phyloP scores from a whole-genome alignment of 352 stramenopile genomes.

The Phytopythium cucurbitacearum region DNA sequence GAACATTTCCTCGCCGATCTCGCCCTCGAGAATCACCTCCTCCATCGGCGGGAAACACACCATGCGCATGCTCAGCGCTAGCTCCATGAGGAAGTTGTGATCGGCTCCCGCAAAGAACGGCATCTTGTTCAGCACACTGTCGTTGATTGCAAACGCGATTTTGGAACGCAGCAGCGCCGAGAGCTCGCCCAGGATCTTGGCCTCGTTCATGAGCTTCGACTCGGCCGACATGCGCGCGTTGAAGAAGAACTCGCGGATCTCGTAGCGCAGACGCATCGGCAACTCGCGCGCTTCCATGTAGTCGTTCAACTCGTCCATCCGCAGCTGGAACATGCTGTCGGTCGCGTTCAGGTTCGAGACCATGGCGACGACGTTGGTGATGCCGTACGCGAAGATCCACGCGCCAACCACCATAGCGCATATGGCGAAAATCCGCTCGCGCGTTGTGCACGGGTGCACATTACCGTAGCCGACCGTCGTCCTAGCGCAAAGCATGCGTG shows the following conservation, averaged over 20 bases:
- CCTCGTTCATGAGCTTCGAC: conserved; percentile 65
- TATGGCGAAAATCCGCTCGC: conserved; percentile 68
- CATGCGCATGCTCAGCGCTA: conserved; percentile 80
- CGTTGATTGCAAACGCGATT: conserved; percentile 78
- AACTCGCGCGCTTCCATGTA: conserved; percentile 79
- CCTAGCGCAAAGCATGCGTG: conserved; percentile 10
- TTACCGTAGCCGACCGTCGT: conserved; percentile 78
- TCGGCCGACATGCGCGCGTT: conserved; percentile 71
- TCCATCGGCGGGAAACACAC: conserved; percentile 74
- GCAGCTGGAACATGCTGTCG: conserved; percentile 57
- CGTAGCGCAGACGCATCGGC: conserved; percentile 62
- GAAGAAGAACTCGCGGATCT: conserved; percentile 83
- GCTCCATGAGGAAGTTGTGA: conserved; percentile 81
- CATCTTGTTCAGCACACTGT: conserved; percentile 79
- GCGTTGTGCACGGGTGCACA: conserved; percentile 42
- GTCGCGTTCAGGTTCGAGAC: conserved; percentile 71
- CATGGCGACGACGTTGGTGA: conserved; percentile 67
- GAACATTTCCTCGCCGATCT: conserved; percentile 85
- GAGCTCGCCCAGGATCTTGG: conserved; percentile 64
- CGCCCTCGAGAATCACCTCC: conserved; percentile 75
- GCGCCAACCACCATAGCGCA: conserved; percentile 68
- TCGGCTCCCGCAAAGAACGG: conserved; percentile 74
- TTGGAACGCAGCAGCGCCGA: conserved; percentile 73
- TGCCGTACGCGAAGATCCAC: conserved; percentile 82
- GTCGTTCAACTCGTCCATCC: conserved; percentile 78